These are phyloP conservation scores for Trichoderma koningiopsis DNA, from an alignment of 2,329 filamentous ascomycete genomes.

Conservation along the genomic window DNA sequence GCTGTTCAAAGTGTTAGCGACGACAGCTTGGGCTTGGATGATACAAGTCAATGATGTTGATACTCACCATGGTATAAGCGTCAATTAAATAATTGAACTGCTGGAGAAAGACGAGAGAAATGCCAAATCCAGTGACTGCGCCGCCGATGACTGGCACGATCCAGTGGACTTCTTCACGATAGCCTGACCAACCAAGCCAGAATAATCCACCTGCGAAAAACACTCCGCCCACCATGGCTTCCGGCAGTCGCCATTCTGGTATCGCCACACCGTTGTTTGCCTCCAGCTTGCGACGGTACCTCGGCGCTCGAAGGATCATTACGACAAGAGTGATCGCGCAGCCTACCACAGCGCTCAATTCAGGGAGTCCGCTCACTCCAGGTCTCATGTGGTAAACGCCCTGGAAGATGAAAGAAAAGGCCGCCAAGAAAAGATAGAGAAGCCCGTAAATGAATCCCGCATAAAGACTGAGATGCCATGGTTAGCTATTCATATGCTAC, in stretches of 20 bases:
- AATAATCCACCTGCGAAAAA: conserved; percentile 7
- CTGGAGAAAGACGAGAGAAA: conserved; percentile 4
- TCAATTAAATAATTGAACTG: conserved; percentile 3
- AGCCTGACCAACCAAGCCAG: conserved; percentile 1
- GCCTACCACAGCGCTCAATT: not conserved
- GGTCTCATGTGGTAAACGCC: not conserved
- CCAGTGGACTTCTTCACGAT: conserved; percentile 1
- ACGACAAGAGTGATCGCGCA: not conserved
- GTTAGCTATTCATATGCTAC: not conserved
- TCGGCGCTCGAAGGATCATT: not conserved
- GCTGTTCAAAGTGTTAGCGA: not conserved
- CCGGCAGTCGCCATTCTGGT: not conserved
- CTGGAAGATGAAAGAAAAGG: not conserved
- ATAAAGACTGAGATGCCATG: not conserved
- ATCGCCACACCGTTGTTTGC: not conserved
- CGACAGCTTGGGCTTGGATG: not conserved
- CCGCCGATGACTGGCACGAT: conserved; percentile 9
- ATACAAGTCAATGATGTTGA: not conserved
- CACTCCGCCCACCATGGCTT: not conserved
- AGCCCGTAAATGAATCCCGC: not conserved
- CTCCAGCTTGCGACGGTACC: not conserved
- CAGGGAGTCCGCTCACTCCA: not conserved
- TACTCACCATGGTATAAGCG: not conserved
- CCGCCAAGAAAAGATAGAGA: not conserved
- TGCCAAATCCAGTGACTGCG: not conserved